These are phyloP conservation scores for Carallia brachiata DNA, from an alignment of 345 rosid species.

Conservation along the genomic window DNA sequence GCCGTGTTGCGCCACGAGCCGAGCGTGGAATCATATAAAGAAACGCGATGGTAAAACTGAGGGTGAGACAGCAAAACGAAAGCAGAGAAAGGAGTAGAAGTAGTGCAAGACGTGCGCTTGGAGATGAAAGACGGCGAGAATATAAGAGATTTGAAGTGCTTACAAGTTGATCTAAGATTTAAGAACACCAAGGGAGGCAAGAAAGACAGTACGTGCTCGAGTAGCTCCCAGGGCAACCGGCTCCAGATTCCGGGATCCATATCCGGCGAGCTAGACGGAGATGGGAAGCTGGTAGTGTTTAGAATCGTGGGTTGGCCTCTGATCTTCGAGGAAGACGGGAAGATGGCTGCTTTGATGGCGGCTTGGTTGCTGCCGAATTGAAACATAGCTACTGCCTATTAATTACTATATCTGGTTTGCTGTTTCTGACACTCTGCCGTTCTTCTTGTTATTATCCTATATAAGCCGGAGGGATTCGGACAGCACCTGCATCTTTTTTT, in stretches of 20 bases:
- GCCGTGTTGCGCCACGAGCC: slow-evolving; percentile 56
- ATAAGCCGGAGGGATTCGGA: too few species aligned
- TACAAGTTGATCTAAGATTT: slow-evolving; percentile 61
- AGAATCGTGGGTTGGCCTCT: neutral
- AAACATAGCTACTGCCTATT: neutral
- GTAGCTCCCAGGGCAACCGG: slow-evolving; percentile 58
- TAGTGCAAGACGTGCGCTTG: slow-evolving; percentile 38
- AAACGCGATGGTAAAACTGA: slow-evolving; percentile 44
- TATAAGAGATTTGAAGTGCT: slow-evolving; percentile 53
- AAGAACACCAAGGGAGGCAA: slow-evolving; percentile 59
- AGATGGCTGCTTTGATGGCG: slow-evolving; percentile 16
- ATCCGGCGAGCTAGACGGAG: slow-evolving; percentile 2
- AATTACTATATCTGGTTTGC: neutral
- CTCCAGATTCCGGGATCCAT: slow-evolving; percentile 92
- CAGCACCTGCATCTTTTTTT: too few species aligned
- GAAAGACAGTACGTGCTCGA: slow-evolving; percentile 56
- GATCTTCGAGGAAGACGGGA: neutral
- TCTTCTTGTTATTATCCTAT: too few species aligned
- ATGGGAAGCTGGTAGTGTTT: neutral
- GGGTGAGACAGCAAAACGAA: slow-evolving; percentile 81
- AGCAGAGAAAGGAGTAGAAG: slow-evolving; percentile 45
- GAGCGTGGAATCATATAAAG: slow-evolving; percentile 53
- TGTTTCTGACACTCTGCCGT: too few species aligned
- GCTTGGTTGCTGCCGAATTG: neutral
- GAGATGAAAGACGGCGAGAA: slow-evolving; percentile 59